Base-by-base conservation (phyloP, 2,329 filamentous ascomycete genomes). In the Lecanicillium sp. region DNA sequence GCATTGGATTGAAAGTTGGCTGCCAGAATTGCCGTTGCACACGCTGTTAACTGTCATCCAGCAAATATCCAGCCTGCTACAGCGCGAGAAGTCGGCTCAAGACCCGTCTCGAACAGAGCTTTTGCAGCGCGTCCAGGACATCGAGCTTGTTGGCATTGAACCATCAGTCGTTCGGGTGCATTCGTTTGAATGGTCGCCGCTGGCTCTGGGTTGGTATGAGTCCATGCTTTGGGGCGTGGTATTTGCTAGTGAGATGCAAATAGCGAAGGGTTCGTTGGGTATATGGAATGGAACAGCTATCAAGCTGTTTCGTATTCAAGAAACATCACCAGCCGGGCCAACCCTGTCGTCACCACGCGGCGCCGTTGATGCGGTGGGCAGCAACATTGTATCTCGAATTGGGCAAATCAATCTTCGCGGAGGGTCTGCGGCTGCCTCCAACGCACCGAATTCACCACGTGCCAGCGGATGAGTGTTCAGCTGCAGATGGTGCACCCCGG, bases 131-230 rank as follows among this genome's bases (percentile, higher is more conserved):
- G 78, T 87, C 43, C 71, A 69, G 42, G 67, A 71, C 14, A 72
- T 83, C 2, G 71, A 76, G 36, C 66, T 94, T 31, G 72, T 79
- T 9, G 81, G 79, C 8, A 77, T 95, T 28, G 87, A 95, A 33
- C 76, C 84, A 1, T 79, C 79, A 2, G 71, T 83, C 1, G 73
- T 87, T 37, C 76, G 84, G 22, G 82, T 92, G 13, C 89, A 96
- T 55, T 82, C 87, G 12, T 97, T 97, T 53, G 87, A 95, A 62
- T 97, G 90, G 90, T 90, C 88, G 3, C 81, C 86, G 1, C 69
- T 95, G 25, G 84, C 87, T 1, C 71, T 97, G 36, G 90, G 89
- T 35, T 97, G 92, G 92, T 96, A 97, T 59, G 87, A 96, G 60
- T 90, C 87, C 5, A 70, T 97, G 11, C 71, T 98, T 9, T 98